Base-by-base conservation (phyloP, 2,329 filamentous ascomycete genomes). In the Sarocladium oryzae region DNA sequence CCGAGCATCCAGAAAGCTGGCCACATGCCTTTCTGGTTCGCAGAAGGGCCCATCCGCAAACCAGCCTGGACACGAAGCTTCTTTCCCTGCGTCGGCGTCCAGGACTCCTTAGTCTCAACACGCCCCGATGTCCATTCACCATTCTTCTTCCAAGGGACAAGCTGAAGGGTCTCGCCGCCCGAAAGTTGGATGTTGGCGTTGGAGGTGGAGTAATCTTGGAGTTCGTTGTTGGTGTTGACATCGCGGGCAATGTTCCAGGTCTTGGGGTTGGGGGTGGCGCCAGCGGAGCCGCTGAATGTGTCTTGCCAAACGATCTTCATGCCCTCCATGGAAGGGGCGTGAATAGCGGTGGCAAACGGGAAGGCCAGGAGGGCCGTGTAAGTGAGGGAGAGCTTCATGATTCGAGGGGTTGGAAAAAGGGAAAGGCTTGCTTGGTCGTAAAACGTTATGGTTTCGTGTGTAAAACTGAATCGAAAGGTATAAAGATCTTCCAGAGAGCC, bases 1-100 rank as follows among this genome's bases (percentile, higher is more conserved):
- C 75, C 75, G 1, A 78, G 68, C 50, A 76, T 63, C 75, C 75
- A 78, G 58, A 78, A 78, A 3, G 75, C 75, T 2, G 75, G 75
- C 75, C 75, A 78, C 55, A 78, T 66, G 11, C 75, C 75, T 56
- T 73, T 66, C 63, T 76, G 75, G 46, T 67, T 64, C 26, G 56
- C 56, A 15, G 60, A 52, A 10, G 62, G 50, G 28, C 75, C 76
- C 54, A 75, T 73, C 7, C 74, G 70, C 50, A 78, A 63, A 37
- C 61, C 61, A 9, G 70, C 69, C 60, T 78, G 72, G 45, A 70
- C 67, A 28, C 73, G 59, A 33, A 75, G 74, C 43, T 60, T 56
- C 30, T 63, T 62, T 45, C 71, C 72, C 1, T 67, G 60, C 15
- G 61, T 40, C 0, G 75, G 73, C 2, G 69, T 70, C 64, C 73